Conservation (phyloP, 2,329 filamentous ascomycete genomes). For the Fusarium albosuccineum region DNA sequence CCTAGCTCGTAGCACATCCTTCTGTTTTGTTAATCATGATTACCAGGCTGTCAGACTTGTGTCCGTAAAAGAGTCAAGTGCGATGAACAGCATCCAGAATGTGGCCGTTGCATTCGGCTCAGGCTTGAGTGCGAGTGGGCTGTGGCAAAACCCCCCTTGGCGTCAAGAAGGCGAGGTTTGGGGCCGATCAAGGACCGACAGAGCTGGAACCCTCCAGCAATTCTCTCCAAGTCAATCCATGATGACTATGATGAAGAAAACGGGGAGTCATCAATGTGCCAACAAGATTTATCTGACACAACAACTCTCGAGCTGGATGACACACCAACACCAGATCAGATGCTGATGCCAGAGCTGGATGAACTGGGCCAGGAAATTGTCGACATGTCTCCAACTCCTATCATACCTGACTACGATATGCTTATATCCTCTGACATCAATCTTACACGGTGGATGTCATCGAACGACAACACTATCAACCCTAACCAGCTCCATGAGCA, state of each 20-base stretch:
- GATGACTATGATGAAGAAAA: not conserved
- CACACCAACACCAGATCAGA: not conserved
- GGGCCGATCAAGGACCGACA: conserved; percentile 23
- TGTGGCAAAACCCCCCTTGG: conserved; percentile 1
- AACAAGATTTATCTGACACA: too few species aligned
- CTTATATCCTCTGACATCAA: not conserved
- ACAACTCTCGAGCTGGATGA: not conserved
- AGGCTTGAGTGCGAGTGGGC: conserved; percentile 20
- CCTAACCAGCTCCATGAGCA: not conserved
- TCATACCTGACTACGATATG: not conserved
- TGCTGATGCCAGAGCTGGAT: not conserved
- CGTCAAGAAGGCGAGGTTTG: conserved; percentile 8
- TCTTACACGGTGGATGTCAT: not conserved
- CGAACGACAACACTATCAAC: not conserved
- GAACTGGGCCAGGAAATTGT: not conserved
- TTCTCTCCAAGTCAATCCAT: not conserved
- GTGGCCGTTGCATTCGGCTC: conserved; percentile 18
- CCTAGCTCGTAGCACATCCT: not conserved
- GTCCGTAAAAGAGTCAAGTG: conserved; percentile 24
- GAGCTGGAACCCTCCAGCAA: conserved; percentile 15
- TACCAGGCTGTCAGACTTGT: conserved; percentile 18
- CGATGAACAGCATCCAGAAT: conserved; percentile 17
- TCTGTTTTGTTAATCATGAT: not conserved
- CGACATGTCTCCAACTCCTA: not conserved
- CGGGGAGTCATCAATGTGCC: too few species aligned